These are phyloP conservation scores for Rhizophagus clarus DNA, from an alignment of 192 early-diverging fungal species.

Conservation along the genomic window DNA sequence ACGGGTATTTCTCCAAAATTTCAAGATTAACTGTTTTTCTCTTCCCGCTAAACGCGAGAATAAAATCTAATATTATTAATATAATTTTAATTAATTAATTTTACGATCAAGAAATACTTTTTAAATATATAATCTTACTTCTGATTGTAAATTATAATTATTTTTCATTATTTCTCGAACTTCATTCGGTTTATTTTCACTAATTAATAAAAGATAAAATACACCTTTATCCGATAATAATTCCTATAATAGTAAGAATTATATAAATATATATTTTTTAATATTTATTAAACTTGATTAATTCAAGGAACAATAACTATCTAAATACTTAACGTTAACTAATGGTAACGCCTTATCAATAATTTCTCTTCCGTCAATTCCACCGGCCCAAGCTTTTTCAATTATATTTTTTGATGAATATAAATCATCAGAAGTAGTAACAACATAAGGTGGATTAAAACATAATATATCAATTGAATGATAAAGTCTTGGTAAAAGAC, in stretches of 20 bases:
- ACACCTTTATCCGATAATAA: constrained; percentile 70
- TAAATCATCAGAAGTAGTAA: constrained; percentile 81
- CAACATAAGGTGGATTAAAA: constrained; percentile 96
- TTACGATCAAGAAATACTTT: background rate
- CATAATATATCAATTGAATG: constrained; percentile 74
- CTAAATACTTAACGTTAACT: constrained; percentile 52
- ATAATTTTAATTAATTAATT: background rate
- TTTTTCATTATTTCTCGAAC: constrained; percentile 64
- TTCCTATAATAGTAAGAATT: constrained; percentile 33
- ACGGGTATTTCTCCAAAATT: constrained; percentile 38
- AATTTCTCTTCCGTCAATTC: constrained; percentile 85
- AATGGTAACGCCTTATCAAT: constrained; percentile 77
- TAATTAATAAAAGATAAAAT: constrained; percentile 86
- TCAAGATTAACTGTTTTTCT: constrained; percentile 58
- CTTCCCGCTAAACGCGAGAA: constrained; percentile 54
- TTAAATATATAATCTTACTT: constrained; percentile 26
- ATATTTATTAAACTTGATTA: background rate
- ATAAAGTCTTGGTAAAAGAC: constrained; percentile 55
- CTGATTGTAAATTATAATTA: constrained; percentile 49
- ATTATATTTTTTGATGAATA: constrained; percentile 60
- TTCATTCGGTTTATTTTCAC: constrained; percentile 85
- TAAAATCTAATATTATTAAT: constrained; percentile 36
- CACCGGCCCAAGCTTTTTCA: constrained; percentile 92
- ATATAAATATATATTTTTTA: too few relatives aligned
- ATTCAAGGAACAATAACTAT: background rate